Evolutionary conservation across 148 eudicot genomes (phyloP), one percentile per base, ranked within the genome.

Genomic region (Rhododendron griersonianum): DNA sequence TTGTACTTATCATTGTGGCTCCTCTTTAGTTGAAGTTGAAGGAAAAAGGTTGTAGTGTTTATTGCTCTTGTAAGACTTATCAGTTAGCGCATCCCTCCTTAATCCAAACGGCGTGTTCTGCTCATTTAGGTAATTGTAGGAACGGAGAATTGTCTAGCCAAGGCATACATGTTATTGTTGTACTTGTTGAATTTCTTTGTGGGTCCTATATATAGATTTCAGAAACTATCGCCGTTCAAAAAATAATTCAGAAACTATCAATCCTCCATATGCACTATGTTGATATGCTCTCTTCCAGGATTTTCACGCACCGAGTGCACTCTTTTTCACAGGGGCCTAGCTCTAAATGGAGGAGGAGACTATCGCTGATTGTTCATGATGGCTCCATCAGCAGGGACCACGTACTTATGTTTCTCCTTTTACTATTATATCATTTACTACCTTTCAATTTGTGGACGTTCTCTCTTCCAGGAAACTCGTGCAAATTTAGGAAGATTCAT

Each of bases 321-420:
- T 50, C 14, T 75, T 63, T 15, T 80, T 59, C 23, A 7, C 87
- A 85, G 87, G 87, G 57, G 61, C 19, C 65, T 80, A 77, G 50
- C 84, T 63, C 37, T 80, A 28, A 80, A 39, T 39, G 84, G 84
- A 57, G 87, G 87, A 78, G 87, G 87, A 30, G 87, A 85, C 48
- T 65, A 85, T 44, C 87, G 83, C 48, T 85, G 87, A 85, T 80
- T 4, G 35, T 44, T 80, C 14, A 0, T 78, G 77, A 59, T 78
- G 74, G 48, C 73, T 61, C 41, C 87, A 80, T 77, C 63, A 39
- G 13, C 74, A 2, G 21, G 81, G 47, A 21, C 57, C 23, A 1
- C 61, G 47, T 80, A 50, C 57, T 48, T 59, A 44, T 85, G 63
- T 47, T 79, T 65, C 63, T 28, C 47, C 87, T 80, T 23, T 47